Conservation (phyloP, 441 rosid genomes). For the Gossypium davidsonii region DNA sequence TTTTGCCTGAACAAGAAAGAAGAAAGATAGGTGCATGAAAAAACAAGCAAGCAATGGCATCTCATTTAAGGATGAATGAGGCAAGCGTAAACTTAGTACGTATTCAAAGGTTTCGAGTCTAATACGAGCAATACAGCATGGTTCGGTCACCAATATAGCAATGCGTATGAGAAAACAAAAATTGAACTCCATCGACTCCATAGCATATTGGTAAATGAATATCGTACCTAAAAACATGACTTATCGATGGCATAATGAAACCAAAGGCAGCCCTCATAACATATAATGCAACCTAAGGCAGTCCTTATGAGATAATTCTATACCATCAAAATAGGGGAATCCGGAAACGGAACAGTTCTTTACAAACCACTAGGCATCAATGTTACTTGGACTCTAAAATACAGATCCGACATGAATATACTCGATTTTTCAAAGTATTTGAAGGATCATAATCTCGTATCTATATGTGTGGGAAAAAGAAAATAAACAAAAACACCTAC, state of each 20-base stretch:
- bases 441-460: neutral
- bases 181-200: neutral
- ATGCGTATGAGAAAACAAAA: neutral
- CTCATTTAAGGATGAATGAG: neutral
- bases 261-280: neutral
- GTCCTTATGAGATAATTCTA: neutral
- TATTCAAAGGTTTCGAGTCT: neutral
- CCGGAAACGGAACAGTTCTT: neutral
- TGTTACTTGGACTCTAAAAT: neutral
- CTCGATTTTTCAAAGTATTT: neutral
- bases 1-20: neutral
- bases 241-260: neutral
- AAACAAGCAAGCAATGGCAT: neutral
- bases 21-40: neutral
- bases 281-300: neutral
- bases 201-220: neutral
- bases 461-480: neutral
- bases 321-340: constrained; percentile 1
- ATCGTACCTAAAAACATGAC: neutral
- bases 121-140: neutral
- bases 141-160: neutral
- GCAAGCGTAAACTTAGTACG: neutral
- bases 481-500: neutral
- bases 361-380: neutral
- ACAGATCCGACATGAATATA: neutral